Evolutionary conservation across 164 flowering plant genomes (phyloP), one percentile per base, ranked within the genome.

Genomic region (Tetrastigma voinierianum): DNA sequence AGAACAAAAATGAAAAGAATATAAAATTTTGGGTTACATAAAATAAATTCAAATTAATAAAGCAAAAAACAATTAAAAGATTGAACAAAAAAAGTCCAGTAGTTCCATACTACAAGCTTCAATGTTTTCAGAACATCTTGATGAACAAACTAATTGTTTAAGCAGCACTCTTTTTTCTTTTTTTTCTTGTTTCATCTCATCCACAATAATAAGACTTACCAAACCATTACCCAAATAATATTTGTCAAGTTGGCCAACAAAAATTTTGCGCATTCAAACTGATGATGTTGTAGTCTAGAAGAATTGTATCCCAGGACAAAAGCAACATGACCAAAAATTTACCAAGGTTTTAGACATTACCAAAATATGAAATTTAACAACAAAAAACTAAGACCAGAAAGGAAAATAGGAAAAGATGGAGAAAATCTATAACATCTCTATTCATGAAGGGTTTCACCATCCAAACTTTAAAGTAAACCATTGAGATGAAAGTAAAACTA

Each of bases 1-100:
- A 58, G 51, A 59, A 45, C 2, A 62, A 59, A 54, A 52, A 61
- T 15, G 44, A 46, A 32, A 62, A 64, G 48, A 49, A 24, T 19
- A 17, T 32, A 65, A 32, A 57, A 32, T 32, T 32, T 32, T 32
- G 40, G 10, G 32, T 14, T 5, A 19, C 2, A 1, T 16, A 20
- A 1, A 48, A 23, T 7, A 64, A 64, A 18, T 48, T 52, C 48
- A 51, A 61, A 66, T 11, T 49, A 19, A 14, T 25, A 44, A 1
- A 24, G 53, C 1, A 51, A 7, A 57, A 49, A 2, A 32, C 20
- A 4, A 32, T 32, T 32, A 4, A 32, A 32, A 32, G 40, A 32
- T 32, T 2, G 0, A 32, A 32, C 40, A 32, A 32, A 32, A 32
- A 32, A 32, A 7, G 0, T 0, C 3, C 40, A 3, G 6, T 32